phyloP scores from a whole-genome alignment of 2,329 filamentous ascomycete species.

The Zymoseptoria crescenta region DNA sequence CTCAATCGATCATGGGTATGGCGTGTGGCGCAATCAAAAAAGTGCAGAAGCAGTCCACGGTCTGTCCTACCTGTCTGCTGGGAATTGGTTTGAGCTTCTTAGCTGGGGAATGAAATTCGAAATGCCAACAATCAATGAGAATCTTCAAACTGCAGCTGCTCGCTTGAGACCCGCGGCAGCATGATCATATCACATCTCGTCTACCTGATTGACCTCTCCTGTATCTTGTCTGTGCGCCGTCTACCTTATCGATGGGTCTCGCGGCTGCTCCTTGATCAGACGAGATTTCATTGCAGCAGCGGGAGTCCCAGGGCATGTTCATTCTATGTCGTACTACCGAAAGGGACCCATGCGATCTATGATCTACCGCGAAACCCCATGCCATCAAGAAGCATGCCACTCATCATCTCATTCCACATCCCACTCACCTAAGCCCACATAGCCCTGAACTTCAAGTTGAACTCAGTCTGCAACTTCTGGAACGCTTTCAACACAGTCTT shows the following conservation, averaged over 20 bases:
- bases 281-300: too few species aligned
- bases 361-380: not conserved
- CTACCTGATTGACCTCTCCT: slow-evolving; percentile 18
- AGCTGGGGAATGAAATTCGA: not conserved
- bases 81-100: not conserved
- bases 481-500: slow-evolving; percentile 54
- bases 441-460: slow-evolving; percentile 56
- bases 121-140: not conserved
- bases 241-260: not conserved
- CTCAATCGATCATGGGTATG: not conserved
- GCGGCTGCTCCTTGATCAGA: too few species aligned
- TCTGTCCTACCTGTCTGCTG: slow-evolving; percentile 1
- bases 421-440: slow-evolving; percentile 46
- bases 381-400: not conserved
- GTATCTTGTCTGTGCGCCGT: slow-evolving; percentile 9
- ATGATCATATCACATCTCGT: slow-evolving; percentile 19
- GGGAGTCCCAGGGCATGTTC: too few species aligned
- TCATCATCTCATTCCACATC: not conserved
- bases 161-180: not conserved
- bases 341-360: not conserved
- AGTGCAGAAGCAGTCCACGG: slow-evolving; percentile 1
- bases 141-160: not conserved
- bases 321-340: not conserved
- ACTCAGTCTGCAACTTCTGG: slow-evolving; percentile 49
- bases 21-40: slow-evolving; percentile 1